phyloP scores from a whole-genome alignment of 352 stramenopile species.

The Blastocystis sp. region DNA sequence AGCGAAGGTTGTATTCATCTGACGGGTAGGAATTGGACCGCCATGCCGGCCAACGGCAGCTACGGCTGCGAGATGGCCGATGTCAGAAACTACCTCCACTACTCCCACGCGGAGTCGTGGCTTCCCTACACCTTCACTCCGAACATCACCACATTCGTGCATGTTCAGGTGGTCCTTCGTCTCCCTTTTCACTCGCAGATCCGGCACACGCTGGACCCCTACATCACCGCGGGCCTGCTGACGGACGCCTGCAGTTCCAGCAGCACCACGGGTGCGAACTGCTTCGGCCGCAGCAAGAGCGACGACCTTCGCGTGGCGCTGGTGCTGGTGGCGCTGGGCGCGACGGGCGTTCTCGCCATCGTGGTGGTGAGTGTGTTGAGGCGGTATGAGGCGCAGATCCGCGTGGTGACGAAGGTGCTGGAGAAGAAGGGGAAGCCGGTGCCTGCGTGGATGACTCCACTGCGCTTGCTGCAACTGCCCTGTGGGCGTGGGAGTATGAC shows the following conservation, averaged over 20 bases:
- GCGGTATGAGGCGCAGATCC: neutral
- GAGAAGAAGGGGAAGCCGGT: neutral
- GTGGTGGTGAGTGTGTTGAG: neutral
- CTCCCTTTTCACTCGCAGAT: neutral
- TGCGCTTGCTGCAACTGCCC: neutral
- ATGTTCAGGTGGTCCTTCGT: neutral
- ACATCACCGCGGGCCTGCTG: conserved; percentile 1
- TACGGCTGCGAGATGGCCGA: conserved; percentile 33
- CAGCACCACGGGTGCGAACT: neutral
- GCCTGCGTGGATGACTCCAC: conserved; percentile 22
- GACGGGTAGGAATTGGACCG: neutral
- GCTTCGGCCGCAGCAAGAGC: conserved; percentile 5
- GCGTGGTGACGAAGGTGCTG: neutral
- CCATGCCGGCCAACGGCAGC: neutral
- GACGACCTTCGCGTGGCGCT: conserved; percentile 1
- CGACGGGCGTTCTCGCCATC: neutral
- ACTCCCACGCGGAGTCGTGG: neutral
- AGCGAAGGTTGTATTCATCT: neutral
- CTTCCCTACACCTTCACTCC: conserved; percentile 9
- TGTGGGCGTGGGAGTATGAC: too few species aligned
- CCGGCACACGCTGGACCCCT: conserved; percentile 48
- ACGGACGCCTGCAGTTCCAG: conserved; percentile 7
- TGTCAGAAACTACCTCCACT: neutral
- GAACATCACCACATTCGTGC: neutral
- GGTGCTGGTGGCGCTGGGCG: neutral